Evolutionary conservation across 768 basidiomycete species (phyloP).

Genomic region (Galerina marginata): DNA sequence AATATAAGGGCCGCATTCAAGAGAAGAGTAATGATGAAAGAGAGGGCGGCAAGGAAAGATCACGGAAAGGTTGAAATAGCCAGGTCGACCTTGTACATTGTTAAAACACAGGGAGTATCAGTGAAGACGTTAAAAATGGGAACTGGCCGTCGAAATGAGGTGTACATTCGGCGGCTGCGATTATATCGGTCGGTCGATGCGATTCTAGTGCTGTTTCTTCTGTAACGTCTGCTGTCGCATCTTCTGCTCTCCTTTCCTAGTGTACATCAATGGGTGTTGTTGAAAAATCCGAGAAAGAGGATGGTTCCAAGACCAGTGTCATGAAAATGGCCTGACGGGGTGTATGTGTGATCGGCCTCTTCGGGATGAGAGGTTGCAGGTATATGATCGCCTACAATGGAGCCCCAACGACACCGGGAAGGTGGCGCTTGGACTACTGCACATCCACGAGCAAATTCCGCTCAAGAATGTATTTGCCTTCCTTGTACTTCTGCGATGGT

Average conservation of each 20-base stretch:
- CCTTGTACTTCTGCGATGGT: conserved; percentile 92
- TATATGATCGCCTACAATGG: conserved; percentile 20
- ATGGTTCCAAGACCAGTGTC: conserved; percentile 17
- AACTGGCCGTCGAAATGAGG: conserved; percentile 25
- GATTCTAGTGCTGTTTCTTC: background rate
- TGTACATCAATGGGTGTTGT: conserved; percentile 15
- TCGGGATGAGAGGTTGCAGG: conserved; percentile 13
- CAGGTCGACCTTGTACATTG: background rate
- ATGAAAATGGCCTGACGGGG: conserved; percentile 22
- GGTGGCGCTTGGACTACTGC: conserved; percentile 49
- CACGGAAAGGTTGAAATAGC: background rate
- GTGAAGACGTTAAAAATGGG: conserved; percentile 16
- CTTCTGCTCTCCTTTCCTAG: conserved; percentile 14
- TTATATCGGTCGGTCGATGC: background rate
- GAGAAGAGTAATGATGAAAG: background rate
- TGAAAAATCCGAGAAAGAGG: conserved; percentile 32
- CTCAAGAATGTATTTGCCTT: conserved; percentile 98
- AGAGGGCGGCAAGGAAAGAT: background rate
- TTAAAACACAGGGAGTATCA: conserved; percentile 17
- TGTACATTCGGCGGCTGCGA: background rate
- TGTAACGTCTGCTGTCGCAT: background rate
- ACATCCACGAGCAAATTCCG: conserved; percentile 88
- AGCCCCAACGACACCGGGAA: conserved; percentile 9
- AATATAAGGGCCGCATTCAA: background rate
- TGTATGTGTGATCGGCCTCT: conserved; percentile 16